phyloP scores from a whole-genome alignment of 176 grass and related monocot genomes.

The Poa pratensis region DNA sequence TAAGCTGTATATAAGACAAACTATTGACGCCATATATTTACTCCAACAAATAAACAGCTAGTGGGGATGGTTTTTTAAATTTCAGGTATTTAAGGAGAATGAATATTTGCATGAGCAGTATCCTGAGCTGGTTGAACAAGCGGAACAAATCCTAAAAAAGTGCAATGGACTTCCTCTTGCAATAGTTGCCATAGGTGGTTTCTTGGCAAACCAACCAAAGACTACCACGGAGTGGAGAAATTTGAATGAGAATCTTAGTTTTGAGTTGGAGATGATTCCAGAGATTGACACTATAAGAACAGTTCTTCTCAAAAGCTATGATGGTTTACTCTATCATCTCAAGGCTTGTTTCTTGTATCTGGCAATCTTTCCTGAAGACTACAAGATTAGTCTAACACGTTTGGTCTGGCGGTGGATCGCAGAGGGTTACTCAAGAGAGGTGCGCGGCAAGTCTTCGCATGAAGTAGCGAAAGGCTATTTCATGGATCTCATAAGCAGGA shows the following conservation, averaged over 20 bases:
- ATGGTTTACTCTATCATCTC: slow-evolving; percentile 1
- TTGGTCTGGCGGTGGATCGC: background rate
- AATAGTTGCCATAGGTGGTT: background rate
- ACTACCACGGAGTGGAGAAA: background rate
- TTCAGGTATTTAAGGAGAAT: background rate
- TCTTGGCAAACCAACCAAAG: background rate
- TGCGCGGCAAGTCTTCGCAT: background rate
- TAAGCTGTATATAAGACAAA: background rate
- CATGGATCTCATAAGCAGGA: slow-evolving; percentile 11
- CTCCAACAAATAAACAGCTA: background rate
- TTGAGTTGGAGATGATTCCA: slow-evolving; percentile 4
- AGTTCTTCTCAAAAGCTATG: background rate
- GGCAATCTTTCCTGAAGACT: background rate
- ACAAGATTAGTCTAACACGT: background rate
- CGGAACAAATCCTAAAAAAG: background rate
- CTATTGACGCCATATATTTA: background rate
- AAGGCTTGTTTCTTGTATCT: background rate
- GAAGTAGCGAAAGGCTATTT: background rate
- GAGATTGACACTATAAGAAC: background rate
- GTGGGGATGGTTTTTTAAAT: background rate
- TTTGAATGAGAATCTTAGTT: background rate
- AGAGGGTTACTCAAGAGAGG: background rate
- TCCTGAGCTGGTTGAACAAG: background rate
- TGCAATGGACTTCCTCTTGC: background rate
- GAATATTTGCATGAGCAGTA: background rate